phyloP scores from a whole-genome alignment of 2,329 filamentous ascomycete genomes.

The Aureobasidium sp. region DNA sequence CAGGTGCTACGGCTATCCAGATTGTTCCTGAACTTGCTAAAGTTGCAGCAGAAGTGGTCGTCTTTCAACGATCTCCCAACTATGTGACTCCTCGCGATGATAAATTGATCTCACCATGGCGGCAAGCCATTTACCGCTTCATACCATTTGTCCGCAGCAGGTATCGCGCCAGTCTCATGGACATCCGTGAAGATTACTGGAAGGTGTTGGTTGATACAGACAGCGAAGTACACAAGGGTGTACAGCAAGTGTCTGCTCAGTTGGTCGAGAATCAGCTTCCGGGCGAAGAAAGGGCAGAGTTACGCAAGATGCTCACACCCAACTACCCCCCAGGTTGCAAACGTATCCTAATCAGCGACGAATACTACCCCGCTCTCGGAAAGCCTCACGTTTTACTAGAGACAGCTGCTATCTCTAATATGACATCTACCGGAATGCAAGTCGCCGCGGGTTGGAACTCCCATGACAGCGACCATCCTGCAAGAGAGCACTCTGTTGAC shows the following conservation, averaged over 20 bases:
- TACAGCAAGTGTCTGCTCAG: too few relatives aligned
- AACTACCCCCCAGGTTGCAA: slow-evolving; percentile 63
- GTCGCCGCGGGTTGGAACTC: slow-evolving; percentile 42
- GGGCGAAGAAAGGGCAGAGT: slow-evolving; percentile 58
- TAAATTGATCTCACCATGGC: slow-evolving; percentile 46
- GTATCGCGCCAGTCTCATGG: too few relatives aligned
- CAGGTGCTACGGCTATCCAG: slow-evolving; percentile 63
- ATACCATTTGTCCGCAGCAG: slow-evolving; percentile 56
- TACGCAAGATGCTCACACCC: too few relatives aligned
- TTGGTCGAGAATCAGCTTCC: too few relatives aligned
- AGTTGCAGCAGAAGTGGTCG: slow-evolving; percentile 52
- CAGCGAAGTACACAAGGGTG: too few relatives aligned
- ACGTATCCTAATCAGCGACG: slow-evolving; percentile 59
- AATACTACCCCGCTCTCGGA: slow-evolving; percentile 60
- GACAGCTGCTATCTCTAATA: slow-evolving; percentile 52
- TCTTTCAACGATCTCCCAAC: slow-evolving; percentile 67
- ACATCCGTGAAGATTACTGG: too few relatives aligned
- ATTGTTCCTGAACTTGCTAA: slow-evolving; percentile 65
- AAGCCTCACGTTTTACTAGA: slow-evolving; percentile 56
- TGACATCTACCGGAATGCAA: slow-evolving; percentile 55
- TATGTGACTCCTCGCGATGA: slow-evolving; percentile 65
- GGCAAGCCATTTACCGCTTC: slow-evolving; percentile 52
- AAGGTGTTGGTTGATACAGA: too few relatives aligned
- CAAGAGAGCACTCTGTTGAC: too few relatives aligned
- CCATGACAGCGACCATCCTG: slow-evolving; percentile 54